Conservation (phyloP, 345 rosid species). For the Camelina sativa region DNA sequence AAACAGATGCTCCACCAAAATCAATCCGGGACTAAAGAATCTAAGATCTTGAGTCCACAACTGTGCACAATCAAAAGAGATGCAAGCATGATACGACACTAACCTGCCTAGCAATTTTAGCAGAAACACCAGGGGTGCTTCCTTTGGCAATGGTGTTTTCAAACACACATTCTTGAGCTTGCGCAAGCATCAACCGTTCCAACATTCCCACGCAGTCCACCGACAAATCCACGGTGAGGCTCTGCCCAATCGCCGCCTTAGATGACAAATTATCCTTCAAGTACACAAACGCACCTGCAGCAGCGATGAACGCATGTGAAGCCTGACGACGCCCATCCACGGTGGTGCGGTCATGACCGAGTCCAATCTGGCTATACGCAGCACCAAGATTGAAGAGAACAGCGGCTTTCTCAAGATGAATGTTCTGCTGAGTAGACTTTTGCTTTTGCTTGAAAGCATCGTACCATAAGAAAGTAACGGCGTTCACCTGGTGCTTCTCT, state of each 20-base stretch:
- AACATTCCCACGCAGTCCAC: constrained; percentile 93
- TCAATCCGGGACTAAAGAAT: constrained; percentile 8
- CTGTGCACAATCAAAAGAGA: not conserved
- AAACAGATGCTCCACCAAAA: no score
- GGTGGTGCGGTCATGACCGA: constrained; percentile 72
- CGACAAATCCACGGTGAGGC: constrained; percentile 80
- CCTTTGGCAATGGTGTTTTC: constrained; percentile 97
- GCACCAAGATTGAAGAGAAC: constrained; percentile 87
- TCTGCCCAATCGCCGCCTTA: constrained; percentile 77
- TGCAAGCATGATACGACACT: constrained; percentile 26
- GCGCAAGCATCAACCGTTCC: constrained; percentile 93
- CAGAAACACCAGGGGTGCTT: constrained; percentile 92
- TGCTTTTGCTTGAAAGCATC: constrained; percentile 90
- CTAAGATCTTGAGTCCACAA: constrained; percentile 17
- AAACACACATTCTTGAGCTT: constrained; percentile 97
- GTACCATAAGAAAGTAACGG: constrained; percentile 79
- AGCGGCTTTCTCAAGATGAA: constrained; percentile 93
- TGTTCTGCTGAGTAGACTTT: constrained; percentile 88
- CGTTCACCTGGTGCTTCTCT: constrained; percentile 75
- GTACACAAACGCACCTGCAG: constrained; percentile 82
- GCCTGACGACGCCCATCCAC: constrained; percentile 92
- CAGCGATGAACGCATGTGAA: constrained; percentile 82
- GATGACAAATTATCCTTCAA: constrained; percentile 75
- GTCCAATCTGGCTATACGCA: constrained; percentile 83
- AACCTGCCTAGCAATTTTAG: constrained; percentile 95